A percentile compares a stretch with the other conserved stretches of the same genome.
phyloP scores from a whole-genome alignment of 495 filamentous ascomycete species.

The Echria macrotheca region DNA sequence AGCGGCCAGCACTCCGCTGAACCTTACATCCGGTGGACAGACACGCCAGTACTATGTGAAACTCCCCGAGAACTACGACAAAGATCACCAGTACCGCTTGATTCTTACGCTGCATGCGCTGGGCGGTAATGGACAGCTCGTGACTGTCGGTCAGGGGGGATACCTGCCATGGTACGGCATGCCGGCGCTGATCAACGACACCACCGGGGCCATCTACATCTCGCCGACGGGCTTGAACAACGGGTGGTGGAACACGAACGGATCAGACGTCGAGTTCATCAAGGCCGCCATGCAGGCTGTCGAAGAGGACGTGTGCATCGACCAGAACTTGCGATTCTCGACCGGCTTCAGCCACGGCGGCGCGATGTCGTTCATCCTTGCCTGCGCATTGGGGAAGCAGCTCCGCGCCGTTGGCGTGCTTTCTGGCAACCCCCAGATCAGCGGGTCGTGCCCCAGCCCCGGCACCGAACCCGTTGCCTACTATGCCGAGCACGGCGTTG shows the following conservation, averaged over 20 bases:
- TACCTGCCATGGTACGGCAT: not conserved
- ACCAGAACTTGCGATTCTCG: constrained; percentile 35
- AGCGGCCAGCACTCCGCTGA: not conserved
- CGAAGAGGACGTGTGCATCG: constrained; percentile 35
- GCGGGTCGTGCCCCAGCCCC: constrained; percentile 28
- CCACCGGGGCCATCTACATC: not conserved
- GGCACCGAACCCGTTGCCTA: constrained; percentile 40
- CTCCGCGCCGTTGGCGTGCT: constrained; percentile 37
- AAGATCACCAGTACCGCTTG: not conserved
- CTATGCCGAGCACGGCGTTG: constrained; percentile 36
- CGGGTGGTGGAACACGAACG: constrained; percentile 38
- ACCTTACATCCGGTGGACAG: too few relatives aligned
- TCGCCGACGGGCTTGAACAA: not conserved
- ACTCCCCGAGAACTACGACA: not conserved
- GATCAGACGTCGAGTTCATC: constrained; percentile 39
- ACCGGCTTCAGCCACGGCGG: constrained; percentile 30
- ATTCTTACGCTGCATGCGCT: not conserved
- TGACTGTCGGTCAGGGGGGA: not conserved
- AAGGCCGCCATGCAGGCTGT: constrained; percentile 28
- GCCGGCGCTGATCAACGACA: not conserved
- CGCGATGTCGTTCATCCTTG: constrained; percentile 16
- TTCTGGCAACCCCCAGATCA: constrained; percentile 32
- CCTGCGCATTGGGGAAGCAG: constrained; percentile 34
- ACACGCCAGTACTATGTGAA: not conserved
- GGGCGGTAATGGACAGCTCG: not conserved